These are phyloP conservation scores for Aspergillus carlsbadensis DNA, from an alignment of 495 filamentous ascomycete genomes.

Conservation along the genomic window DNA sequence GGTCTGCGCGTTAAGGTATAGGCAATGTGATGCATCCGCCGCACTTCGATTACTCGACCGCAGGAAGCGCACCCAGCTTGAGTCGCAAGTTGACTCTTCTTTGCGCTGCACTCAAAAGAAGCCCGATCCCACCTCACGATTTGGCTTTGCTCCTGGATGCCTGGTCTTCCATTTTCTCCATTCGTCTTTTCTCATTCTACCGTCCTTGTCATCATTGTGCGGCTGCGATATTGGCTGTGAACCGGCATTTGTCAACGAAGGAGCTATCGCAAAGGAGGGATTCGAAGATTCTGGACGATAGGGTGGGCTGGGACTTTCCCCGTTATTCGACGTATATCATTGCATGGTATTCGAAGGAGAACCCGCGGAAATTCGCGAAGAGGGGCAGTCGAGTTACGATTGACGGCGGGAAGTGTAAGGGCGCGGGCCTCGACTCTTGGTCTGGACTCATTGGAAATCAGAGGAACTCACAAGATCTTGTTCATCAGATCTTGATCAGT, in stretches of 20 bases:
- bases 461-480: too few species aligned
- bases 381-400: background rate
- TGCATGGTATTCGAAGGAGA: background rate
- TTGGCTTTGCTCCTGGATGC: background rate
- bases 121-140: constrained; percentile 16
- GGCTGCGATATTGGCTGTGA: background rate
- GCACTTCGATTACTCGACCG: constrained; percentile 18
- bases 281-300: background rate
- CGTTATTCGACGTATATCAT: background rate
- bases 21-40: constrained; percentile 34
- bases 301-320: background rate
- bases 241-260: background rate
- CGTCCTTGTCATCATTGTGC: background rate
- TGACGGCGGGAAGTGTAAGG: background rate
- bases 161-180: background rate
- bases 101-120: constrained; percentile 27
- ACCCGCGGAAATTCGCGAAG: background rate
- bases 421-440: too few species aligned
- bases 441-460: too few species aligned
- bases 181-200: background rate
- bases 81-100: constrained; percentile 15
- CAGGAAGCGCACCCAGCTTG: constrained; percentile 20
- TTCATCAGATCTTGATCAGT: too few species aligned
- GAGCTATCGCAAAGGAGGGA: background rate
- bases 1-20: constrained; percentile 26